A percentile compares a stretch with the other conserved stretches of the same genome.
Evolutionary conservation across 345 rosid species (phyloP).

Genomic region (Populus simonii): DNA sequence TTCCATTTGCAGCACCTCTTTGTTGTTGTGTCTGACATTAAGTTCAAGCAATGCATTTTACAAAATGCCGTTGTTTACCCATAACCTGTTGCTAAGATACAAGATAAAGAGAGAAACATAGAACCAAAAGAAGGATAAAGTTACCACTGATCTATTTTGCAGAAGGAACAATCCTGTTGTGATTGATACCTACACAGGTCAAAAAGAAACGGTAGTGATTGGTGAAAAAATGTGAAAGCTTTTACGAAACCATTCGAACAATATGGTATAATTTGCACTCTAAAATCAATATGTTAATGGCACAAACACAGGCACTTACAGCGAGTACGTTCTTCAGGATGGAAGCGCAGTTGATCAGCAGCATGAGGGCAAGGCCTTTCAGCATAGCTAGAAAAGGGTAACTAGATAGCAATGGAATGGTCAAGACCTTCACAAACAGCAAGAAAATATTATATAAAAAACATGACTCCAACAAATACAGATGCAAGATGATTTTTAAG

Average conservation of each 20-base stretch:
- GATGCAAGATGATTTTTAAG: neutral
- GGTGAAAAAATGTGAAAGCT: neutral
- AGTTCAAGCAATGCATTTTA: neutral
- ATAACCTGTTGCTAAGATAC: neutral
- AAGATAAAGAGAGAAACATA: neutral
- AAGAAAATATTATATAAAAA: neutral
- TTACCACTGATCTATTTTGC: conserved; percentile 59
- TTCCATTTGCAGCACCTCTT: conserved; percentile 56
- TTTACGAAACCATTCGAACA: neutral
- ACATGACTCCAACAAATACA: neutral
- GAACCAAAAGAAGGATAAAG: neutral
- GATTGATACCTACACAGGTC: conserved; percentile 37
- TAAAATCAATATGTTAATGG: neutral
- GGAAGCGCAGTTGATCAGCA: conserved; percentile 41
- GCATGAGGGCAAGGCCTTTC: conserved; percentile 28
- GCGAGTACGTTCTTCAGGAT: conserved; percentile 43
- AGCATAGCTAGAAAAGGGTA: conserved; percentile 45
- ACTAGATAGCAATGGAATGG: conserved; percentile 38
- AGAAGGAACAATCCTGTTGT: conserved; percentile 52
- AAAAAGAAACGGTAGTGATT: neutral
- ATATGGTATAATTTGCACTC: neutral
- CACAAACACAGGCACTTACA: conserved; percentile 29
- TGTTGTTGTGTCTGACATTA: conserved; percentile 39
- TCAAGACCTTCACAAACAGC: conserved; percentile 32
- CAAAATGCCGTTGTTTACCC: neutral